Evolutionary conservation across 768 basidiomycete species (phyloP).

Genomic region (Rubroboletus satanas): DNA sequence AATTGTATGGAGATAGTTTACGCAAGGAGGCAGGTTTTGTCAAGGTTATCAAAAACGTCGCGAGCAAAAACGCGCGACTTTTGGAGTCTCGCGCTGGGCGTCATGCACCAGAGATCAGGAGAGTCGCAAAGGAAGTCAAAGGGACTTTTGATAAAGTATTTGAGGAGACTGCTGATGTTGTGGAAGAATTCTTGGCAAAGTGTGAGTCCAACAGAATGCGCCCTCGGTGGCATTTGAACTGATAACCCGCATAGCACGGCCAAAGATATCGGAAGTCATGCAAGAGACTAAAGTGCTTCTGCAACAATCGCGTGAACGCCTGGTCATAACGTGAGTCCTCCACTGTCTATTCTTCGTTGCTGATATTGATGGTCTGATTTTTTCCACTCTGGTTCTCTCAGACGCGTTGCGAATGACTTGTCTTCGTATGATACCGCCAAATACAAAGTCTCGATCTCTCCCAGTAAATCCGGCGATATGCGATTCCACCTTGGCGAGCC

Average conservation of each 20-base stretch:
- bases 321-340: conserved; percentile 81
- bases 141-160: conserved; percentile 96
- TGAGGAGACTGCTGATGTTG: conserved; percentile 86
- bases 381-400: conserved; percentile 16
- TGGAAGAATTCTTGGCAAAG: conserved; percentile 90
- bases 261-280: conserved; percentile 83
- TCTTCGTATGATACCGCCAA: conserved; percentile 75
- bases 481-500: conserved; percentile 90
- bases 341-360: not conserved
- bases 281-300: conserved; percentile 90
- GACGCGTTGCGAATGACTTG: conserved; percentile 80
- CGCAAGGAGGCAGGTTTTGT: conserved; percentile 96
- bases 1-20: conserved; percentile 88
- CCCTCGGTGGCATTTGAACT: not conserved
- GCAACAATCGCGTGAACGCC: conserved; percentile 84
- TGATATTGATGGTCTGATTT: not conserved
- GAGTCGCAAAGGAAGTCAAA: conserved; percentile 86
- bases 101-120: conserved; percentile 78
- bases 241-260: conserved; percentile 56
- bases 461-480: conserved; percentile 45
- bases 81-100: conserved; percentile 73
- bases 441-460: conserved; percentile 66
- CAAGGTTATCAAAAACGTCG: conserved; percentile 95
- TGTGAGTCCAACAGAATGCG: conserved; percentile 48
- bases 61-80: conserved; percentile 73